Evolutionary conservation across 495 filamentous ascomycete genomes (phyloP), one percentile per base, ranked within the genome.

Genomic region (Tuber microsphaerosporum): DNA sequence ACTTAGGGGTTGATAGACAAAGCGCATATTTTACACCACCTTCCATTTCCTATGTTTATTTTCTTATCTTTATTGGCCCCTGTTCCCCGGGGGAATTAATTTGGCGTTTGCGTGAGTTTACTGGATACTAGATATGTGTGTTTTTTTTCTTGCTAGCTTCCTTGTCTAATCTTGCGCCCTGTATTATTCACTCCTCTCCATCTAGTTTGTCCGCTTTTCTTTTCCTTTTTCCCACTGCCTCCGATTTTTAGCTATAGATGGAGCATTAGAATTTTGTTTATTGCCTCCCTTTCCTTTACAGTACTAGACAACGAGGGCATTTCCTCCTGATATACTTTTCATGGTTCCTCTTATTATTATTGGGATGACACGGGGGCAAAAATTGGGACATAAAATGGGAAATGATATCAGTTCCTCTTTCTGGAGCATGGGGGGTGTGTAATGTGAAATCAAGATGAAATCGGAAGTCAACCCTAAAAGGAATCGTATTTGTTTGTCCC

Each of bases 1-100:
- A 31, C 65, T 69, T 20, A 73, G 76, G 44, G 76, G 73, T 2
- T 69, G 77, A 26, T 79, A 79, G 48, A 34, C 4, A 65, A 65
- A 19, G 7, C 26, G 1, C 56, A 16, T 16, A 34, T 61, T 17
- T 65, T 65, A 34, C 56, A 34, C 26, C 12, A 26, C 14, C 14
- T 34, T 34, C 31, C 9, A 56, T 22, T 56, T 56, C 26, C 56
- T 31, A 34, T 65, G 26, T 7, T 34, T 34, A 17, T 65, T 65
- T 65, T 34, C 14, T 34, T 65, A 61, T 65, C 34, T 34, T 65
- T 65, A n/a, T 65, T 31, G 14, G 16, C 26, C 56, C 6, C 17
- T 65, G 12, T 34, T 31, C 1, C 56, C 56, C 17, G 26, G 1
- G 12, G 26, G 56, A 14, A 34, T 65, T 65, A 26, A 4, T 65